Evolutionary conservation across 2,329 filamentous ascomycete genomes (phyloP).

Genomic region (Colletotrichum sp.): DNA sequence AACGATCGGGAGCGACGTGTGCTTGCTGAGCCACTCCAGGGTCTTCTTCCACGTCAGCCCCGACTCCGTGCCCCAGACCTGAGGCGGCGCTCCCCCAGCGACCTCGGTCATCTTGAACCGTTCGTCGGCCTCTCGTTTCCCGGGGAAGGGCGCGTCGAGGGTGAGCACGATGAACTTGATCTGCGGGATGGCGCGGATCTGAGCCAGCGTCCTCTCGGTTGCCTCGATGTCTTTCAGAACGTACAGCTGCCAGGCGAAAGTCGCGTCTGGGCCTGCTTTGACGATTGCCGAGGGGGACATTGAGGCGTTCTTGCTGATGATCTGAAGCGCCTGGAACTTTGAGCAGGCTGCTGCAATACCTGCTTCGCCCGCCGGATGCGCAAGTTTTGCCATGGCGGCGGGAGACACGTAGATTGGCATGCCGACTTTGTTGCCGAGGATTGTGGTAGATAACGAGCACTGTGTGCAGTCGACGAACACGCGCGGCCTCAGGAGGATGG

Average conservation of each 20-base stretch:
- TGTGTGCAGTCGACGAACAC: constrained; percentile 80
- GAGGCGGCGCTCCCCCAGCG: constrained; percentile 6
- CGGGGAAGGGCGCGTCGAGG: constrained; percentile 37
- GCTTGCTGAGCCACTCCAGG: constrained; percentile 54
- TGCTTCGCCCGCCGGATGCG: constrained; percentile 76
- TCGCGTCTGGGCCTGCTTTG: constrained; percentile 66
- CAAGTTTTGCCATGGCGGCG: constrained; percentile 82
- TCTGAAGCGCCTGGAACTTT: constrained; percentile 73
- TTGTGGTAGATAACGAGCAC: constrained; percentile 73
- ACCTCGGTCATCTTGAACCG: constrained; percentile 56
- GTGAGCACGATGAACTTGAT: constrained; percentile 45
- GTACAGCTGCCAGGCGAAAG: constrained; percentile 89
- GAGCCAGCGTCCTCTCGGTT: constrained; percentile 37
- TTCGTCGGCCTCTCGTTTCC: constrained; percentile 63
- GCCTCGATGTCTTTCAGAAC: constrained; percentile 73
- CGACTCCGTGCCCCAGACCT: constrained; percentile 46
- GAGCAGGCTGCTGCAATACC: constrained; percentile 78
- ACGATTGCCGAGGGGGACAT: constrained; percentile 86
- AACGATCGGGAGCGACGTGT: constrained; percentile 54
- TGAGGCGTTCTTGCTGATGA: constrained; percentile 83
- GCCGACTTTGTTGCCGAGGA: constrained; percentile 71
- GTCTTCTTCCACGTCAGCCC: constrained; percentile 56
- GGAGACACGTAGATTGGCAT: constrained; percentile 79
- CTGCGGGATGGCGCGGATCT: constrained; percentile 75
- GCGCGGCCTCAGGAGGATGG: constrained; percentile 79